Conservation (phyloP, 768 basidiomycete species). For the Pulveroboletus sp. region DNA sequence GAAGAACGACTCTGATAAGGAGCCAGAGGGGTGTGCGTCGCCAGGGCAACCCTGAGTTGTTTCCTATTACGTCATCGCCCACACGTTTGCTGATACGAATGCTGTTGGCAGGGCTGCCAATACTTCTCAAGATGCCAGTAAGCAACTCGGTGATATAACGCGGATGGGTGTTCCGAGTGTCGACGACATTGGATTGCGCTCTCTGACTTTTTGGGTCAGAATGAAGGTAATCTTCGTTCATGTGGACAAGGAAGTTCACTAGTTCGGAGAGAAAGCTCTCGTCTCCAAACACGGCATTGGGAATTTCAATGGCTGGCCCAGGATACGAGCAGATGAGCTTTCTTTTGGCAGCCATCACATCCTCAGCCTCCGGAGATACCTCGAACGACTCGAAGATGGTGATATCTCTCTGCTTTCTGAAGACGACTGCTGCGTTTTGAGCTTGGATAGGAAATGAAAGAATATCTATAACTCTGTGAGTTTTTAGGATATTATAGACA, state of each 20-base stretch:
- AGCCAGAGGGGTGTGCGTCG: constrained; percentile 36
- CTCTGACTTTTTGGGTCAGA: constrained; percentile 32
- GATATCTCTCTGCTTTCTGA: constrained; percentile 28
- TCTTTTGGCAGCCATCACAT: constrained; percentile 36
- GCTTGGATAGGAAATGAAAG: constrained; percentile 36
- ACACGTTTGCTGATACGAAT: constrained; percentile 18
- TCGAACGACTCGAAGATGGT: constrained; percentile 46
- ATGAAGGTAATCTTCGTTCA: not conserved
- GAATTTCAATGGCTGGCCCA: constrained; percentile 38
- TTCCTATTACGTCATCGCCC: constrained; percentile 29
- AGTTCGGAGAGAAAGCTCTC: constrained; percentile 33
- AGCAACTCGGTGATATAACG: constrained; percentile 48
- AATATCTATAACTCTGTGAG: constrained; percentile 28
- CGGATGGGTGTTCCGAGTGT: constrained; percentile 41
- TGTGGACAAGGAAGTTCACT: constrained; percentile 31
- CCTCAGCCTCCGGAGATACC: constrained; percentile 32
- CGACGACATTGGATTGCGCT: constrained; percentile 32
- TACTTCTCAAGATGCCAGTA: constrained; percentile 40
- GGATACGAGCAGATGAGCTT: constrained; percentile 46
- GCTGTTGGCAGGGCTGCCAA: constrained; percentile 26
- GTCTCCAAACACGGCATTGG: constrained; percentile 26
- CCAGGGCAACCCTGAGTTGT: constrained; percentile 25
- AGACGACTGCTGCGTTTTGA: constrained; percentile 46
- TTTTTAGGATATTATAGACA: not conserved
- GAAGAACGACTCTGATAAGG: constrained; percentile 29